Evolutionary conservation across 2,329 filamentous ascomycete genomes (phyloP).

Genomic region (Aspergillus flavus): DNA sequence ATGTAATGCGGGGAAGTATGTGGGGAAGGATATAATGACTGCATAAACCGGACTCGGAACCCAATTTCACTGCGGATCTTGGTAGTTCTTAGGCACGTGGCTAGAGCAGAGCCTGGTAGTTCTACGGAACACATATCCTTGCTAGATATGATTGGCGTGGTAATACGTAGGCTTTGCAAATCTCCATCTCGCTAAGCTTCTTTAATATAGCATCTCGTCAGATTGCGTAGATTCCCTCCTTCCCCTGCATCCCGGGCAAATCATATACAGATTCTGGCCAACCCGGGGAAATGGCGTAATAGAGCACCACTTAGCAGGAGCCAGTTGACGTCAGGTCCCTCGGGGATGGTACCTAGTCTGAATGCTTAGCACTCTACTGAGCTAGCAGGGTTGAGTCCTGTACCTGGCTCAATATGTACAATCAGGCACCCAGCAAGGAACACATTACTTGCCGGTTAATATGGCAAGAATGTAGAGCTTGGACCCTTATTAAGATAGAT

Average conservation of each 20-base stretch:
- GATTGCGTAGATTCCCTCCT: fast-evolving
- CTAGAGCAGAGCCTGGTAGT: no score
- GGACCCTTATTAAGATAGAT: no score
- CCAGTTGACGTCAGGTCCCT: no score
- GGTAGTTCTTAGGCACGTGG: background rate
- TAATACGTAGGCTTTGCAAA: no score
- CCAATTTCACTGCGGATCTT: background rate
- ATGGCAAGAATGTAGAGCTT: background rate
- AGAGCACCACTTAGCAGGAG: no score
- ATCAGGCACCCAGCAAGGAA: background rate
- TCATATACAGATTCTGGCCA: no score
- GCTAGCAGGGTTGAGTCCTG: background rate
- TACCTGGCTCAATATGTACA: fast-evolving
- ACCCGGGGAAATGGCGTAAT: no score
- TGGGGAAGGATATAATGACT: background rate
- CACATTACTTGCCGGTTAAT: fast-evolving
- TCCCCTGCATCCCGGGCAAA: no score
- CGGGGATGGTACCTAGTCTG: background rate
- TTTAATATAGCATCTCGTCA: no score
- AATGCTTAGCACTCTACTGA: background rate
- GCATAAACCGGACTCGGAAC: background rate
- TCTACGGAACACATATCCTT: no score
- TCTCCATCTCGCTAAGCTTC: no score
- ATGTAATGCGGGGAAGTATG: background rate
- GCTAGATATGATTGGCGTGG: no score